Evolutionary conservation across 257 asterid species (phyloP).

Genomic region (Salvia miltiorrhiza): DNA sequence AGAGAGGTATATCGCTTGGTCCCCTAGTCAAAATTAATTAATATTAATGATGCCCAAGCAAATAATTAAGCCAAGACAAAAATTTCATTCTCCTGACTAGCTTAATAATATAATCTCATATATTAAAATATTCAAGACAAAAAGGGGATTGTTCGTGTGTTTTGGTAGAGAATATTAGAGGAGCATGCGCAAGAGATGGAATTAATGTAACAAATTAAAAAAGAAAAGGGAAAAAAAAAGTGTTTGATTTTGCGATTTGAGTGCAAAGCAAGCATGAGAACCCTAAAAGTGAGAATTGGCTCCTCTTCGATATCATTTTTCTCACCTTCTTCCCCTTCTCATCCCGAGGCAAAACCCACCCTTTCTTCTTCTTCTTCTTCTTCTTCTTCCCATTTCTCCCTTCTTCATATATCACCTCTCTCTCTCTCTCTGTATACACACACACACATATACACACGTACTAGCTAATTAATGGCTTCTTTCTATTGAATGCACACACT

Average conservation of each 20-base stretch:
- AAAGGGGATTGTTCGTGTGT: constrained; percentile 31
- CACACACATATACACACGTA: neutral
- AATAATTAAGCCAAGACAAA: constrained; percentile 33
- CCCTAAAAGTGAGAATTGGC: constrained; percentile 62
- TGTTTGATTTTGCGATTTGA: constrained; percentile 35
- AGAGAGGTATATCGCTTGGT: neutral
- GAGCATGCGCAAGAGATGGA: constrained; percentile 50
- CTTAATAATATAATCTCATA: neutral
- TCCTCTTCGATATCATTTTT: constrained; percentile 61
- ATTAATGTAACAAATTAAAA: neutral
- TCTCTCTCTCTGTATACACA: neutral
- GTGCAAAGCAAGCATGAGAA: constrained; percentile 74
- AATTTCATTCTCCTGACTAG: constrained; percentile 25
- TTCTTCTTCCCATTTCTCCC: constrained; percentile 16
- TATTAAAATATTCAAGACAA: constrained; percentile 19
- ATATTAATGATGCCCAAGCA: neutral
- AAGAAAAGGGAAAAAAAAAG: neutral
- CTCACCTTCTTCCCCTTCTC: constrained; percentile 60
- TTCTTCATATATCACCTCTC: neutral
- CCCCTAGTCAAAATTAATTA: neutral
- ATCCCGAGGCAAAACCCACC: constrained; percentile 48
- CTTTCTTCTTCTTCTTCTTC: constrained; percentile 25
- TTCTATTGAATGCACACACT: neutral
- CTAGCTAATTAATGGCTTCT: neutral
- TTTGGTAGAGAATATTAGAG: constrained; percentile 38